A percentile compares a stretch with the other conserved stretches of the same genome.
Evolutionary conservation across 495 filamentous ascomycete species (phyloP).

Genomic region (Haplographium delicatum): DNA sequence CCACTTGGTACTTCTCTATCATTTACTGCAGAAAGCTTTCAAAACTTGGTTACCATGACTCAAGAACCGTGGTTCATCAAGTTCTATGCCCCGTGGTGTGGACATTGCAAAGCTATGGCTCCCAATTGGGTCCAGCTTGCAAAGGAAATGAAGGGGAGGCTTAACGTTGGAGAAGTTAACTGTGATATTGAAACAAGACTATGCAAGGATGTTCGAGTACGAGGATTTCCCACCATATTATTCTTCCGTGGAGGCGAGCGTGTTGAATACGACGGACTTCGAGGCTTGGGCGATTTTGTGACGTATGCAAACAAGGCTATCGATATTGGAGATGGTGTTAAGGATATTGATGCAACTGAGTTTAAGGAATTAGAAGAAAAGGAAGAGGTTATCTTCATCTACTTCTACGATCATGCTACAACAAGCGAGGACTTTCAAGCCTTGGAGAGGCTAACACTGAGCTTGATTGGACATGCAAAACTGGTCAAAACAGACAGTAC

Average conservation of each 20-base stretch:
- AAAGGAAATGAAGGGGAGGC: constrained; percentile 76
- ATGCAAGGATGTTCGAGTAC: constrained; percentile 80
- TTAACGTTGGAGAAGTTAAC: constrained; percentile 95
- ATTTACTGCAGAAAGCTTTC: constrained; percentile 81
- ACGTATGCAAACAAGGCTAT: constrained; percentile 82
- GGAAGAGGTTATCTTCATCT: constrained; percentile 92
- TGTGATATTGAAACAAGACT: constrained; percentile 78
- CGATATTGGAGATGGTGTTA: constrained; percentile 67
- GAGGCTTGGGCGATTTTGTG: constrained; percentile 87
- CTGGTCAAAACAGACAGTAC: constrained; percentile 82
- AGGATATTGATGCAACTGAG: constrained; percentile 67
- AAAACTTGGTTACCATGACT: constrained; percentile 76
- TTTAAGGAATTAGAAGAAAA: constrained; percentile 87
- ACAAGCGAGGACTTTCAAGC: constrained; percentile 86
- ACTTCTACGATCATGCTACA: constrained; percentile 95
- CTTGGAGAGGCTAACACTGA: constrained; percentile 77
- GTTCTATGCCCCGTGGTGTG: constrained; percentile 97
- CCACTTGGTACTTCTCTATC: constrained; percentile 65
- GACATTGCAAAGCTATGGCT: constrained; percentile 87
- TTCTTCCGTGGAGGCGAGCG: constrained; percentile 91
- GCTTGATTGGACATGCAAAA: constrained; percentile 83
- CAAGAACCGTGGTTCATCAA: constrained; percentile 97
- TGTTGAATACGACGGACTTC: constrained; percentile 88
- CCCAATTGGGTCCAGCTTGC: constrained; percentile 87
- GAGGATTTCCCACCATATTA: constrained; percentile 79